Percentiles rank a stretch among this genome's conserved stretches.
These are phyloP conservation scores for Globisporangium polare DNA, from an alignment of 352 stramenopile genomes.

Conservation along the genomic window DNA sequence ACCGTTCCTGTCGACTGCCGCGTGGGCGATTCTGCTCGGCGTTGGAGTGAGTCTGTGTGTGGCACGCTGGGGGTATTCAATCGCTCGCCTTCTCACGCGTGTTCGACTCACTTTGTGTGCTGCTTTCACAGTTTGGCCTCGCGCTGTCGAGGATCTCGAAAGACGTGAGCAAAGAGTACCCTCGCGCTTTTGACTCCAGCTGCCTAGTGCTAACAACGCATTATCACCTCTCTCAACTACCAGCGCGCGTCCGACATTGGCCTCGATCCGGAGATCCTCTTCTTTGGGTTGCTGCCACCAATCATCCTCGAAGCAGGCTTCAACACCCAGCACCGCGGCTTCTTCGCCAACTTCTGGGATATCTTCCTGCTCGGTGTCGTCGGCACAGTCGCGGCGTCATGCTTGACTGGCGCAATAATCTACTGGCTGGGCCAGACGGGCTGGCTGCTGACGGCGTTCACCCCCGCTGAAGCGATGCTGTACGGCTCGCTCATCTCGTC, in stretches of 20 bases:
- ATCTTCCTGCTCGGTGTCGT: conserved; percentile 43
- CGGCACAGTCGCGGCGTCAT: conserved; percentile 46
- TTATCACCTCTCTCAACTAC: not conserved
- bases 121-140: conserved; percentile 26
- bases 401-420: conserved; percentile 44
- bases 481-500: conserved; percentile 91
- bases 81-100: not conserved
- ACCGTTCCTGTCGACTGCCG: conserved; percentile 56
- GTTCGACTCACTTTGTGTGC: not conserved
- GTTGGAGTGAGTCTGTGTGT: conserved; percentile 3
- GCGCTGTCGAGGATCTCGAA: conserved; percentile 40
- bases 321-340: conserved; percentile 58
- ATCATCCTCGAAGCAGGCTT: conserved; percentile 70
- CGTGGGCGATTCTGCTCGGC: conserved; percentile 58
- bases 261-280: conserved; percentile 59
- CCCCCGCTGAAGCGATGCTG: conserved; percentile 79
- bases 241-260: conserved; percentile 40
- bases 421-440: conserved; percentile 37
- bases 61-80: not conserved
- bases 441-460: conserved; percentile 53
- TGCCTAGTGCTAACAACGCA: not conserved
- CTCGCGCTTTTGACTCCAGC: not conserved
- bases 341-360: conserved; percentile 46
- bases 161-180: conserved; percentile 13
- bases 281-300: conserved; percentile 52